Percentiles rank a stretch among this genome's conserved stretches.
Evolutionary conservation across 2,329 filamentous ascomycete species (phyloP).

Genomic region (Claviceps spartinae): DNA sequence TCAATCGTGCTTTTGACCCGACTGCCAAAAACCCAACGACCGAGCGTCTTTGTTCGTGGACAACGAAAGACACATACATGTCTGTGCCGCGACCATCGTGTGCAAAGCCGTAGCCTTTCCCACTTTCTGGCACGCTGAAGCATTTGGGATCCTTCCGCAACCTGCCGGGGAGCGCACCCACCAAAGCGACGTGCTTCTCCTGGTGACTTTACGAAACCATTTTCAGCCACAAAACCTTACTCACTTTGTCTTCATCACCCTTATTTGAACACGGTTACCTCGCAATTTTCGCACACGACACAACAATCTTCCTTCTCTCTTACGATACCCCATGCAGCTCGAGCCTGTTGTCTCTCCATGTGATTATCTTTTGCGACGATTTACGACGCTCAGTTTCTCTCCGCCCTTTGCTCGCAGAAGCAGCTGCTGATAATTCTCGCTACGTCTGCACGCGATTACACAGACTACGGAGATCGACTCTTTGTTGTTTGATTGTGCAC

Average conservation of each 20-base stretch:
- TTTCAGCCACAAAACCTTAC: constrained; percentile 1
- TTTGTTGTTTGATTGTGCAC: neutral
- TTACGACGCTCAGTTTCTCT: neutral
- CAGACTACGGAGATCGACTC: neutral
- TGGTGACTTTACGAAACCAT: neutral
- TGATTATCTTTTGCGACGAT: neutral
- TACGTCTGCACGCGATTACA: neutral
- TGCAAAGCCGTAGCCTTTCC: neutral
- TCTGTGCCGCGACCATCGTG: neutral
- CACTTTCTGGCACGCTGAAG: neutral
- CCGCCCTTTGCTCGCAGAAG: neutral
- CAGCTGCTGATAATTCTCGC: neutral
- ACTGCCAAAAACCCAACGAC: neutral
- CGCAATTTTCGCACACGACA: neutral
- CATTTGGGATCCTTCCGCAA: neutral
- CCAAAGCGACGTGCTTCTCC: neutral
- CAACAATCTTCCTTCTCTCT: neutral
- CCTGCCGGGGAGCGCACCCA: neutral
- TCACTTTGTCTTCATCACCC: neutral
- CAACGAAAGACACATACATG: neutral
- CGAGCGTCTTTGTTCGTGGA: neutral
- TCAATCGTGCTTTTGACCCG: neutral
- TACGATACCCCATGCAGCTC: neutral
- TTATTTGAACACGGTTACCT: neutral
- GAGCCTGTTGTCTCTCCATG: neutral